A percentile compares a stretch with the other conserved stretches of the same genome.
These are phyloP conservation scores for Rhodotorula sp. DNA, from an alignment of 1,284 basidiomycete genomes.

Conservation along the genomic window DNA sequence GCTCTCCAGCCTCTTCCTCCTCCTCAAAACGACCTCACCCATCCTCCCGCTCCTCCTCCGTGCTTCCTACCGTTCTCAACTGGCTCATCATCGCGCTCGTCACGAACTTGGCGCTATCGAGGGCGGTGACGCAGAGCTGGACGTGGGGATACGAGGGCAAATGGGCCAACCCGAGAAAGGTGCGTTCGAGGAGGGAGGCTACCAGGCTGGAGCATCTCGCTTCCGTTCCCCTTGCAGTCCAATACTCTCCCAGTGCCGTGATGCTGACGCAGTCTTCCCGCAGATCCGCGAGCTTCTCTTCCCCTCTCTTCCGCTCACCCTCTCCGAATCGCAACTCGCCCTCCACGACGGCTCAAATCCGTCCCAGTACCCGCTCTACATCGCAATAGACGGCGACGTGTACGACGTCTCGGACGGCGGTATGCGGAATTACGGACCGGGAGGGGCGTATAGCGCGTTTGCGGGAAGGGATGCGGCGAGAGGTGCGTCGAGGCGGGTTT, in stretches of 20 bases:
- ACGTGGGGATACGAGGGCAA: conserved; percentile 67
- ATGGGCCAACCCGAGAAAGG: conserved; percentile 27
- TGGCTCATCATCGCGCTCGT: conserved; percentile 22
- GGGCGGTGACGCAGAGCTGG: conserved; percentile 76
- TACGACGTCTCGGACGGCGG: conserved; percentile 80
- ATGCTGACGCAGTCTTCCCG: background rate
- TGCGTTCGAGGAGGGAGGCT: background rate
- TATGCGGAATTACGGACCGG: conserved; percentile 55
- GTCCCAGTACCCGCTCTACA: conserved; percentile 69
- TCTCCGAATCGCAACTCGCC: conserved; percentile 67
- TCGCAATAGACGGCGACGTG: conserved; percentile 72
- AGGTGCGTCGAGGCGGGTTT: conserved; percentile 3
- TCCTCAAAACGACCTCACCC: background rate
- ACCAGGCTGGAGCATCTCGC: background rate
- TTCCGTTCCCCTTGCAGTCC: background rate
- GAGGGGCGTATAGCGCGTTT: conserved; percentile 81
- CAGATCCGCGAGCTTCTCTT: conserved; percentile 15
- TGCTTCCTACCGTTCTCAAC: background rate
- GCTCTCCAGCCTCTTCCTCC: background rate
- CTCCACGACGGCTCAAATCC: conserved; percentile 70
- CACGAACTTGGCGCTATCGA: conserved; percentile 58
- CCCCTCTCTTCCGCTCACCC: conserved; percentile 1
- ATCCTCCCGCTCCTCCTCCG: background rate
- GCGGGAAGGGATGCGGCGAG: conserved; percentile 82
- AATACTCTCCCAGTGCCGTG: background rate